Conservation (phyloP, 2,329 filamentous ascomycete species). For the Sclerotinia sclerotiorum region DNA sequence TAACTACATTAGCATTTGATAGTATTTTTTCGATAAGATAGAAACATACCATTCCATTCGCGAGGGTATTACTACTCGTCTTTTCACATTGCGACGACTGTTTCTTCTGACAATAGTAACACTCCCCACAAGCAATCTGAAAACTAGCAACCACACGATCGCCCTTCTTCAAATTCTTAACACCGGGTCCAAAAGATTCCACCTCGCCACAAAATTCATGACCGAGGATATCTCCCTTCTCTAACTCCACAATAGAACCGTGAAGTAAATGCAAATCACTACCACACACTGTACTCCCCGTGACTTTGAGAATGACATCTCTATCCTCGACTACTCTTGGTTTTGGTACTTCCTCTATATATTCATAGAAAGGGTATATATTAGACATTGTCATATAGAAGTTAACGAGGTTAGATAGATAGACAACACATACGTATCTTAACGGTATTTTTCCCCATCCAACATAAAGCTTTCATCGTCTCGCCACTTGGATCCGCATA, state of each 20-base stretch:
- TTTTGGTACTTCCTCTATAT: conserved; percentile 60
- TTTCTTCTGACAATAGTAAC: conserved; percentile 77
- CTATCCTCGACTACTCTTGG: conserved; percentile 70
- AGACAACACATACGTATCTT: conserved; percentile 49
- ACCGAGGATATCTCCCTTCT: conserved; percentile 54
- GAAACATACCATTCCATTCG: conserved; percentile 58
- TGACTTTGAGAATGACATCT: conserved; percentile 81
- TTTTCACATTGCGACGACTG: conserved; percentile 76
- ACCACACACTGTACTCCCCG: conserved; percentile 42
- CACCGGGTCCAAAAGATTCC: conserved; percentile 49
- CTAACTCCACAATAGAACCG: conserved; percentile 46
- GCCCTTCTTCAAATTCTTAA: conserved; percentile 56
- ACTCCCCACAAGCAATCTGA: conserved; percentile 74
- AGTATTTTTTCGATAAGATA: not conserved
- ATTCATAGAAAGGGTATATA: not conserved
- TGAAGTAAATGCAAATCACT: conserved; percentile 43
- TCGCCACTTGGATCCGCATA: conserved; percentile 53
- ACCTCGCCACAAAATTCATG: conserved; percentile 55
- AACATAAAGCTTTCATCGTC: conserved; percentile 77
- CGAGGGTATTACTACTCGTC: conserved; percentile 72
- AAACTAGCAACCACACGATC: conserved; percentile 80
- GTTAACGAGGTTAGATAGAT: too few relatives aligned
- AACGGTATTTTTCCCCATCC: conserved; percentile 80
- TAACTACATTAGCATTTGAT: not conserved
- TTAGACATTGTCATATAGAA: not conserved